Base-by-base conservation (phyloP, 1,284 basidiomycete species). In the Lentinula novae-zelandiae region DNA sequence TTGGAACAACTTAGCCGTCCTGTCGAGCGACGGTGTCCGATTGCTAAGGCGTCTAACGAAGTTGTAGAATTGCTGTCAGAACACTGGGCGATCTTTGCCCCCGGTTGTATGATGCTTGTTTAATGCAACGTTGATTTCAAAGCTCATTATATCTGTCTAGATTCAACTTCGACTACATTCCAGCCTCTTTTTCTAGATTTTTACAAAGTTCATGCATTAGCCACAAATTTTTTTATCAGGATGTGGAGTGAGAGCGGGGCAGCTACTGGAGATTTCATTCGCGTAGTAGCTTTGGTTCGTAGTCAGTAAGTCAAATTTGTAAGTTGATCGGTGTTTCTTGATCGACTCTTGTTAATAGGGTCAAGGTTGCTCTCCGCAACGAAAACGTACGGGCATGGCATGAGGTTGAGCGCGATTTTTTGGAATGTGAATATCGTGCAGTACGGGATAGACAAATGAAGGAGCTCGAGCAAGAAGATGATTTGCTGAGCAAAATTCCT, bases 221-320 rank as follows among this genome's bases (percentile, higher is more conserved):
- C 92, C 1, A 85, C 92, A 33, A 86, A 86, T 60, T 97, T 98
- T 78, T 97, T 97, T 78, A 76, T 95, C 33, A 85, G 93, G 63
- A 96, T 98, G 89, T 98, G 95, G 95, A 87, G 84, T 68, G 95
- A 98, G 73, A 94, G 92, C 65, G 90, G 91, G 39, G 93, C 96
- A 0, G 87, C 89, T 8, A 72, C 74, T 7, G 86, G 80, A 34
- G 94, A 97, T 72, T 96, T 97, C 69, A 79, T 83, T 40, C 86
- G 95, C 13, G 86, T 98, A 8, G 84, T 86, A 53, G 91, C 90
- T 13, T 77, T 98, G 22, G 90, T 93, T 44, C 86, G 88, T 53
- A 95, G 92, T 78, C 95, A 98, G 86, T 92, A 71, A 66, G 90
- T 56, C n/a, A 10, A 84, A 56, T 49, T 39, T 58, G 53, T 38